Percentiles rank a stretch among this genome's conserved stretches.
These are phyloP conservation scores for Drechslerella stenobrocha DNA, from an alignment of 2,329 filamentous ascomycete species.

Conservation along the genomic window DNA sequence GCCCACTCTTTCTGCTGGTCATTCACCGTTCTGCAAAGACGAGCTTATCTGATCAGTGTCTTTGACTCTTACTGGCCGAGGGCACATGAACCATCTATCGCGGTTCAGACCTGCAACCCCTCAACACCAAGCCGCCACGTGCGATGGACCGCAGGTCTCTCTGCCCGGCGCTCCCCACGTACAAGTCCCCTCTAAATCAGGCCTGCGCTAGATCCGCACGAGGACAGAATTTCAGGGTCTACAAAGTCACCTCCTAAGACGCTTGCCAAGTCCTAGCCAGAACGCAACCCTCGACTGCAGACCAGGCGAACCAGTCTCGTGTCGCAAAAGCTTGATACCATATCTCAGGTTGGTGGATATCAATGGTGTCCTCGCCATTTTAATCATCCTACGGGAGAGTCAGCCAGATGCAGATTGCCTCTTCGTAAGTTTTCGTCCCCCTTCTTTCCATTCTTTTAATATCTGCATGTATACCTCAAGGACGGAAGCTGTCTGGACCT, in stretches of 20 bases:
- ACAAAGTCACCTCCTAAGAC: slow-evolving; percentile 1
- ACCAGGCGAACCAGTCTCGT: slow-evolving; percentile 46
- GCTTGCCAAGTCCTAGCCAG: slow-evolving; percentile 1
- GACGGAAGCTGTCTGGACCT: slow-evolving; percentile 5
- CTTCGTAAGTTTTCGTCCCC: slow-evolving; percentile 28
- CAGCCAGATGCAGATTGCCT: slow-evolving; percentile 46
- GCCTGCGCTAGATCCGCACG: slow-evolving; percentile 39
- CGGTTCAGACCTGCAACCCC: slow-evolving; percentile 2
- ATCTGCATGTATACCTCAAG: slow-evolving; percentile 16
- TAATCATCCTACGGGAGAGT: slow-evolving; percentile 47
- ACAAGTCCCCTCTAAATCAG: slow-evolving; percentile 12
- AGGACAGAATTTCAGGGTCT: slow-evolving; percentile 47
- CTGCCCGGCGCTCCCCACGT: slow-evolving; percentile 17
- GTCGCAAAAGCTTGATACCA: slow-evolving; percentile 45
- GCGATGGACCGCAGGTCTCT: slow-evolving; percentile 36
- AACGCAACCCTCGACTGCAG: slow-evolving; percentile 19
- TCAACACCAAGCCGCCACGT: slow-evolving; percentile 45
- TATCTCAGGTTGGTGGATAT: slow-evolving; percentile 19
- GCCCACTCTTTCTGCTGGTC: background rate
- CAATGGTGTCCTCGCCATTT: slow-evolving; percentile 30
- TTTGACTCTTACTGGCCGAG: slow-evolving; percentile 28
- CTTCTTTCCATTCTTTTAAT: slow-evolving; percentile 9
- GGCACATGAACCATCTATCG: slow-evolving; percentile 39
- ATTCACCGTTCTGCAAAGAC: slow-evolving; percentile 1
- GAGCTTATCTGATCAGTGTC: slow-evolving; percentile 1